Base-by-base conservation (phyloP, 768 basidiomycete genomes). In the Phaeolepiota aurea region DNA sequence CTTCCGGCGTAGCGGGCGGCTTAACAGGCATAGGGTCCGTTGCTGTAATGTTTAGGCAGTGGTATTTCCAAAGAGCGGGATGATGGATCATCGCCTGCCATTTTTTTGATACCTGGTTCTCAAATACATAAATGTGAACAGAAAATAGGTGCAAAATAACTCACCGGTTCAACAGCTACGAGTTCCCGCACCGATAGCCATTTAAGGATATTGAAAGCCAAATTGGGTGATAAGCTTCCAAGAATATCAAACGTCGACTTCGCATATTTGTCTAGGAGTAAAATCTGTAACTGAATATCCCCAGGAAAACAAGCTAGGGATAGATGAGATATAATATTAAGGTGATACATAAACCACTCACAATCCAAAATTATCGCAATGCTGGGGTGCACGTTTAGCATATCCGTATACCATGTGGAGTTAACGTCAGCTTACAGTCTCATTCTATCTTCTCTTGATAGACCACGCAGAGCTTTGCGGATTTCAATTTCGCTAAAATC, bases 171-270 rank as follows among this genome's bases (percentile, higher is more conserved):
- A 5, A 80, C 62, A 1, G 58, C 69, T 2, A 89, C 62, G 4
- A 89, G 64, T 46, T 88, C 79, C 45, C 62, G 61, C 9, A 89
- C 72, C 15, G 64, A 66, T 5, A 70, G 50, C 18, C 58, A 61
- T 49, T 71, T 72, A 19, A 93, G 64, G 30, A 92, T 68, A 33
- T 72, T 70, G 46, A 82, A 68, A 0, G 78, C 73, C 1, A 91
- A 58, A 14, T 80, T 71, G 0, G 79, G 79, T 0, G 82, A 69
- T 13, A 93, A 68, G 33, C 72, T 71, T 4, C 84, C 82, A 20
- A 93, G 64, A 37, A 94, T 70, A 53, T 94, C 91, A 51, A 87
- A 87, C 4, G 87, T 84, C 10, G 84, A 84, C 49, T 72, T 77
- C 23, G 76, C 73, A 49, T 94, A 92, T 57, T 89, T 88, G 58